A percentile compares a stretch with the other conserved stretches of the same genome.
phyloP scores from a whole-genome alignment of 164 flowering plant species.

The Tetracentron sinense region DNA sequence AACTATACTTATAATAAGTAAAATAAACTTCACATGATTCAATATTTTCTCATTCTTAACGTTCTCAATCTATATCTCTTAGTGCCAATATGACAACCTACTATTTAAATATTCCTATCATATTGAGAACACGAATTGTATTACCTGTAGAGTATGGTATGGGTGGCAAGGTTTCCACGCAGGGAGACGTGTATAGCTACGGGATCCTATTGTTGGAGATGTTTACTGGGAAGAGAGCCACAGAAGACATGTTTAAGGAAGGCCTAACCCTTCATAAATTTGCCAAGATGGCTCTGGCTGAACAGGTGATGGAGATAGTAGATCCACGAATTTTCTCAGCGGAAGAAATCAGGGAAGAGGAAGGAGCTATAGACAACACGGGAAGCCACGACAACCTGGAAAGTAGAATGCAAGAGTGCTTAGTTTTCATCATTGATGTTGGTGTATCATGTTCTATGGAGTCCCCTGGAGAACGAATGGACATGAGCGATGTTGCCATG shows the following conservation, averaged over 20 bases:
- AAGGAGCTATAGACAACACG: background rate
- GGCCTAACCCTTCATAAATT: constrained; percentile 10
- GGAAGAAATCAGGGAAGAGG: background rate
- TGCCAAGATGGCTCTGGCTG: background rate
- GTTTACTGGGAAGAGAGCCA: constrained; percentile 29
- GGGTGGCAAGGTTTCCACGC: background rate
- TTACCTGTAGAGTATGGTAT: background rate
- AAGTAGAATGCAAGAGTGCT: background rate
- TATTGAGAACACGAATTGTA: background rate
- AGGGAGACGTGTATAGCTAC: background rate
- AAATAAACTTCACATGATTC: too few species aligned
- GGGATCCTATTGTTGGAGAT: constrained; percentile 15
- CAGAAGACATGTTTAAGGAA: constrained; percentile 20
- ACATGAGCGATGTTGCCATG: background rate
- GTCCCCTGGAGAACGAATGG: background rate
- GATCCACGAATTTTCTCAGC: background rate
- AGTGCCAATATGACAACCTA: too few species aligned
- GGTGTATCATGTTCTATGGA: background rate
- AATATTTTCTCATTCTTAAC: too few species aligned
- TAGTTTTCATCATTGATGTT: background rate
- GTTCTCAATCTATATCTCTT: too few species aligned
- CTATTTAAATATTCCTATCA: background rate
- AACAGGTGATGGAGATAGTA: background rate
- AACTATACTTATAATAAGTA: too few species aligned
- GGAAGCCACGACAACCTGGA: too few species aligned